Evolutionary conservation across 2,329 filamentous ascomycete genomes (phyloP).

Genomic region (Hypoxylon sp.): DNA sequence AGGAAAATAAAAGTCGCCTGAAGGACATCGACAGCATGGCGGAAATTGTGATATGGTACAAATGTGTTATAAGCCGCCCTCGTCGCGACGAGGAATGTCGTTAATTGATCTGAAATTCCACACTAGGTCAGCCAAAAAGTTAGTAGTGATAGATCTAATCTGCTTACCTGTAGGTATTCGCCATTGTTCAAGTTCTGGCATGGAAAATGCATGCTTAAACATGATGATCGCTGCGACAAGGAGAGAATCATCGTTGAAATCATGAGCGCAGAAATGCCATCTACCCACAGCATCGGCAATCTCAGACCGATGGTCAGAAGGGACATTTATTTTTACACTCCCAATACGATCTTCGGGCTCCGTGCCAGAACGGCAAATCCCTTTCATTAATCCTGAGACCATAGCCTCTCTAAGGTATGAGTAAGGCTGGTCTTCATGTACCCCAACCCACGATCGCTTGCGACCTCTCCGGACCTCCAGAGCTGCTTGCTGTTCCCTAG

Average conservation of each 20-base stretch:
- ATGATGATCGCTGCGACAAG: conserved; percentile 88
- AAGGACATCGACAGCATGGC: conserved; percentile 95
- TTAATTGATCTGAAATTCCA: conserved; percentile 76
- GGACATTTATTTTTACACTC: conserved; percentile 77
- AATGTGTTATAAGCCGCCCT: conserved; percentile 96
- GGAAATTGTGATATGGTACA: conserved; percentile 98
- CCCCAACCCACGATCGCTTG: conserved; percentile 92
- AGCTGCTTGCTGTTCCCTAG: conserved; percentile 79
- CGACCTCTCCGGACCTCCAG: conserved; percentile 80
- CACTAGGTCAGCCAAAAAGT: conserved; percentile 58
- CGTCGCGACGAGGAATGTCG: conserved; percentile 88
- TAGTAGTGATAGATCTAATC: conserved; percentile 37
- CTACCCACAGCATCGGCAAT: conserved; percentile 79
- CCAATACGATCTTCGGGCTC: conserved; percentile 74
- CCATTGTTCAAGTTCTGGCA: conserved; percentile 87
- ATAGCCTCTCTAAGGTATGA: conserved; percentile 92
- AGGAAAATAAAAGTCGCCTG: conserved; percentile 95
- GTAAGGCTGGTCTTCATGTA: conserved; percentile 87
- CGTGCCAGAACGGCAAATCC: conserved; percentile 82
- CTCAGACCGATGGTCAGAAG: conserved; percentile 73
- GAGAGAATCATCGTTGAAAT: conserved; percentile 91
- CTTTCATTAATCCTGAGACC: conserved; percentile 91
- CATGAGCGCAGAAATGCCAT: conserved; percentile 93
- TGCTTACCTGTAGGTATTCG: conserved; percentile 80
- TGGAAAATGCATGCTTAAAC: conserved; percentile 87